Conservation (phyloP, 495 filamentous ascomycete genomes). For the Penicillium canariense region DNA sequence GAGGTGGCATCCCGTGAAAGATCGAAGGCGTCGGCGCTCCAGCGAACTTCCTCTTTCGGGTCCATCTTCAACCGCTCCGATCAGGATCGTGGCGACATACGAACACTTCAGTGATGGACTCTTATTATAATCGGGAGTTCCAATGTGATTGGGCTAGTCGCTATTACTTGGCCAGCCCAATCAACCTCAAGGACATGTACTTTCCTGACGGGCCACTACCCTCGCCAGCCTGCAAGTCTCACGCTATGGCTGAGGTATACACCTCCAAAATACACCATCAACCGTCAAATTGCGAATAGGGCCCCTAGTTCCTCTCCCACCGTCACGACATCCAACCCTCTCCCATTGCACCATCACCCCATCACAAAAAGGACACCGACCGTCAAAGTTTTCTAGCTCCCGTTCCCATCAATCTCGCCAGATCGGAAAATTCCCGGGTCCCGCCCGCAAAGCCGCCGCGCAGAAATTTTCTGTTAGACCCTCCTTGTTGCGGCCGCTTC, state of each 20-base stretch:
- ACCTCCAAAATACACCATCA: not conserved
- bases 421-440: slow-evolving; percentile 1
- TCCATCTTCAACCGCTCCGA: slow-evolving; percentile 27
- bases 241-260: not conserved
- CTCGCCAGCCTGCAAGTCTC: not conserved
- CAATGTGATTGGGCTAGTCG: not conserved
- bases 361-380: not conserved
- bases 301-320: too few relatives aligned
- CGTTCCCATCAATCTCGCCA: not conserved
- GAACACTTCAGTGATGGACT: not conserved
- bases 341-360: not conserved
- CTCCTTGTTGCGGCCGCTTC: not conserved
- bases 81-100: not conserved
- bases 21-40: slow-evolving; percentile 12
- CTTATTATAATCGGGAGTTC: not conserved
- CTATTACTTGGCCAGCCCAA: not conserved
- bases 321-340: too few relatives aligned
- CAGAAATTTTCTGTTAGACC: slow-evolving; percentile 27
- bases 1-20: slow-evolving; percentile 15
- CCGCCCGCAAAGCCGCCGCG: slow-evolving; percentile 3
- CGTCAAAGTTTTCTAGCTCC: not conserved
- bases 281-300: not conserved
- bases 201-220: not conserved
- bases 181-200: not conserved
- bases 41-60: slow-evolving; percentile 30